Evolutionary conservation across 805 yeast species (phyloP).

Genomic region (Wickerhamomyces xylosicus): DNA sequence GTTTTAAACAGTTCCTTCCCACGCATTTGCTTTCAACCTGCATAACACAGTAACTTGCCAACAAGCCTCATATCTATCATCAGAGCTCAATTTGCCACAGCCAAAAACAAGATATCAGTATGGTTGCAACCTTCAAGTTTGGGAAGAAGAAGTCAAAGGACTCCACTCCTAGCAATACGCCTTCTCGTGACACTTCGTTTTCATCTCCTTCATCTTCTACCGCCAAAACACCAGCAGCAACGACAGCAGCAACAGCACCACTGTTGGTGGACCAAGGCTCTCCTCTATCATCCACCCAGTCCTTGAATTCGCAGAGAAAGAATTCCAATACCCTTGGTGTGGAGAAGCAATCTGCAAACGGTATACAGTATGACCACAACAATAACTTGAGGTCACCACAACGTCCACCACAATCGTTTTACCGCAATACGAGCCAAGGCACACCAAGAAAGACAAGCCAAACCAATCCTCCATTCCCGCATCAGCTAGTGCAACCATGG

Average conservation of each 20-base stretch:
- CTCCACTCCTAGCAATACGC: not conserved
- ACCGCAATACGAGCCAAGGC: not conserved
- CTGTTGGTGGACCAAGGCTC: too few species aligned
- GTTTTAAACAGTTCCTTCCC: too few species aligned
- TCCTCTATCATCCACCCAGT: slow-evolving; percentile 18
- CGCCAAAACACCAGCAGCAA: slow-evolving; percentile 6
- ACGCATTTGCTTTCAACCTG: too few species aligned
- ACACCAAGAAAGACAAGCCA: slow-evolving; percentile 5
- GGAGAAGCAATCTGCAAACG: slow-evolving; percentile 3
- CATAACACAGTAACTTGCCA: too few species aligned
- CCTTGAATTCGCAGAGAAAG: slow-evolving; percentile 8
- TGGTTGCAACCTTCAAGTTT: slow-evolving; percentile 50
- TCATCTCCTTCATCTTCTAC: slow-evolving; percentile 12
- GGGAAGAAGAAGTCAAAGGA: slow-evolving; percentile 36
- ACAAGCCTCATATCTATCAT: too few species aligned
- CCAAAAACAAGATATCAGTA: too few species aligned
- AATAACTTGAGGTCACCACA: slow-evolving; percentile 17
- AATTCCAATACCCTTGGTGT: not conserved
- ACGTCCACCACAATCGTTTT: slow-evolving; percentile 5
- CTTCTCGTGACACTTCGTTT: slow-evolving; percentile 5
- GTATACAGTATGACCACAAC: slow-evolving; percentile 14
- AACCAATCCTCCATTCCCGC: slow-evolving; percentile 1
- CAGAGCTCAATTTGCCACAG: too few species aligned
- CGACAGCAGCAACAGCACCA: slow-evolving; percentile 1
- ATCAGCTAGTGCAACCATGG: slow-evolving; percentile 32